phyloP scores from a whole-genome alignment of 75 land plant species.

The Sequoiadendron giganteum region DNA sequence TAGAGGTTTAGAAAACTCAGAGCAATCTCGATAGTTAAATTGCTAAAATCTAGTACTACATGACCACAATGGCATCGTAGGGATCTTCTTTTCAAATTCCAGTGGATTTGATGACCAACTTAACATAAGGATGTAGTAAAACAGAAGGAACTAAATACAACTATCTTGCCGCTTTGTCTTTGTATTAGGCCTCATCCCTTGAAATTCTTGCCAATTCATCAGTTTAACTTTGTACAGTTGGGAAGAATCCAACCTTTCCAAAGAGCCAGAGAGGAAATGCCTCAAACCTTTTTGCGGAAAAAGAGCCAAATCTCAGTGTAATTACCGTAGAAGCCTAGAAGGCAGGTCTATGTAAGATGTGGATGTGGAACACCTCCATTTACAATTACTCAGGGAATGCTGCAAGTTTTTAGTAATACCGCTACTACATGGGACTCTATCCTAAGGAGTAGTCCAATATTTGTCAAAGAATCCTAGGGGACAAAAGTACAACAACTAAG shows the following conservation, averaged over 20 bases:
- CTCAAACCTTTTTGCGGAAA: not conserved
- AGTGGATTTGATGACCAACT: not conserved
- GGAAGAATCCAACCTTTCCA: not conserved
- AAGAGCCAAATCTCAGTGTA: not conserved
- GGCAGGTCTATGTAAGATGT: not conserved
- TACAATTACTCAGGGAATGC: not conserved
- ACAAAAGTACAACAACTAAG: not conserved
- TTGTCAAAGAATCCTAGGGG: not conserved
- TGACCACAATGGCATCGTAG: not conserved
- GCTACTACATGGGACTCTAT: not conserved
- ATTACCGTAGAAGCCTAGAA: not conserved
- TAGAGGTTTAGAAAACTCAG: not conserved
- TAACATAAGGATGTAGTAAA: not conserved
- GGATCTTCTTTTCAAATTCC: not conserved
- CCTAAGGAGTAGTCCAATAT: not conserved
- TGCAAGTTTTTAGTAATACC: not conserved
- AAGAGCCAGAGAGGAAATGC: not conserved
- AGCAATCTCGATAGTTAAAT: not conserved
- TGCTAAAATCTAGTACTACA: not conserved
- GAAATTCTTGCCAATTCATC: not conserved
- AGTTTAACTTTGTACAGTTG: not conserved
- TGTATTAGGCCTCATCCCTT: not conserved
- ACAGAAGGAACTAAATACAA: not conserved
- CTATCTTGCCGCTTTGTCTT: not conserved
- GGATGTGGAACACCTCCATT: not conserved